These are phyloP conservation scores for Talaromyces sp. DNA, from an alignment of 2,329 filamentous ascomycete species.

Conservation along the genomic window DNA sequence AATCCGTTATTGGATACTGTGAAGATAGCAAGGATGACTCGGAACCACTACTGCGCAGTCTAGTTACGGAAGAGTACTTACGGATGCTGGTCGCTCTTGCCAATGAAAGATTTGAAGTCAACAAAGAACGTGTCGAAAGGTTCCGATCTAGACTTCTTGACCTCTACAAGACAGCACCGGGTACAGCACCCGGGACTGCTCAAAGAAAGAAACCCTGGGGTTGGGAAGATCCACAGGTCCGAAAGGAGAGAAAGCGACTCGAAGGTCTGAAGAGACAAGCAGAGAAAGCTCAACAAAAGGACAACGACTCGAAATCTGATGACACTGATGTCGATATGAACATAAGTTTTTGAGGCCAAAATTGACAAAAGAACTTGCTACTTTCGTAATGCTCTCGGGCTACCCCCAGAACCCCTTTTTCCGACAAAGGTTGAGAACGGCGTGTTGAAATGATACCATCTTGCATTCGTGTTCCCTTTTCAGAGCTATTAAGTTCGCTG, in stretches of 20 bases:
- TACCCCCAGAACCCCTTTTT: neutral
- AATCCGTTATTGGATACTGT: constrained; percentile 70
- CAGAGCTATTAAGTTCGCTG: constrained; percentile 3
- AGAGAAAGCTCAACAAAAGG: constrained; percentile 16
- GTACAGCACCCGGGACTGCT: neutral
- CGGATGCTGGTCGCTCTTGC: constrained; percentile 64
- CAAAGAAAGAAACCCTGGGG: constrained; percentile 22
- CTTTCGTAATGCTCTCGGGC: neutral
- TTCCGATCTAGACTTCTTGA: constrained; percentile 33
- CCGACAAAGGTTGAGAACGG: neutral
- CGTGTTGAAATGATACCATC: neutral
- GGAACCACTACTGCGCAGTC: constrained; percentile 43
- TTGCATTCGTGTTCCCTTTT: neutral
- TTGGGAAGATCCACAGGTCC: constrained; percentile 39
- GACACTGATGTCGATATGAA: constrained; percentile 19
- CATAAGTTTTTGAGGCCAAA: neutral
- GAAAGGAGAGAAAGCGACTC: constrained; percentile 40
- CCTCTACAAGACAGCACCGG: constrained; percentile 19
- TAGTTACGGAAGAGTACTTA: constrained; percentile 68
- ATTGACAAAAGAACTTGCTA: neutral
- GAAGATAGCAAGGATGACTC: constrained; percentile 25
- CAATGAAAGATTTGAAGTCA: constrained; percentile 56
- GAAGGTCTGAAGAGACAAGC: constrained; percentile 41
- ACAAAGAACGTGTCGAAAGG: constrained; percentile 39
- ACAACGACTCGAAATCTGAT: constrained; percentile 14